Base-by-base conservation (phyloP, 1,284 basidiomycete species). In the Thecaphora thlaspeos region DNA sequence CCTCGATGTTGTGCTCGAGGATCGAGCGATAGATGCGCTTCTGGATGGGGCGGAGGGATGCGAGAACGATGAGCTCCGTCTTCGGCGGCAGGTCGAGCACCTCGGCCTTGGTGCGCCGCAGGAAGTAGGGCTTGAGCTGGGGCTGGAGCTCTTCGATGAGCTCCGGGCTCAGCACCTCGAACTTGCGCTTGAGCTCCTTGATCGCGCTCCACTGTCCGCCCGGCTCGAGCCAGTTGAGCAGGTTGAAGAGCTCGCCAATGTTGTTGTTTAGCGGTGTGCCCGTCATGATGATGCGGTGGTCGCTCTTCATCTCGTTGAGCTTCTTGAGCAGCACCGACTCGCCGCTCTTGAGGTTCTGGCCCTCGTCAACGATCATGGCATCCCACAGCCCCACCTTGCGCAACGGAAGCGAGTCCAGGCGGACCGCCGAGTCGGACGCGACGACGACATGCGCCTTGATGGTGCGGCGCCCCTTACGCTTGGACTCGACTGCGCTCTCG, bases 201-300 rank as follows among this genome's bases (percentile, higher is more conserved):
- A 70, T 55, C 17, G 69, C 61, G 41, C 49, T 46, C 61, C 61
- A 61, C 45, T 68, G 57, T n/a, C 53, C 60, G 11, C 55, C 47
- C 4, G 63, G 55, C 32, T 63, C 52, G 30, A 68, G 56, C 61
- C 57, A 71, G 41, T 70, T 61, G 53, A 69, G 55, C 42, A 68
- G 55, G 17, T 69, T 63, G 60, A 67, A 71, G 43, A 73, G 63
- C 57, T 98, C 94, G 47, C 90, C 84, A 34, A 97, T 87, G 72
- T 95, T 97, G 80, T 97, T 97, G 78, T 98, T 96, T 47, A 98
- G 80, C 2, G 94, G 94, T 1, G 95, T 97, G 84, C 92, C 73
- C 17, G 93, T 95, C 84, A 97, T 88, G 48, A 97, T 87, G 40
- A 97, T 82, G 18, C 90, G 86, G 74, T 96, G 91, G 2, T 85